Percentiles rank a stretch among this genome's conserved stretches.
Conservation (phyloP, 2,329 filamentous ascomycete genomes). For the Epichloe elymi region DNA sequence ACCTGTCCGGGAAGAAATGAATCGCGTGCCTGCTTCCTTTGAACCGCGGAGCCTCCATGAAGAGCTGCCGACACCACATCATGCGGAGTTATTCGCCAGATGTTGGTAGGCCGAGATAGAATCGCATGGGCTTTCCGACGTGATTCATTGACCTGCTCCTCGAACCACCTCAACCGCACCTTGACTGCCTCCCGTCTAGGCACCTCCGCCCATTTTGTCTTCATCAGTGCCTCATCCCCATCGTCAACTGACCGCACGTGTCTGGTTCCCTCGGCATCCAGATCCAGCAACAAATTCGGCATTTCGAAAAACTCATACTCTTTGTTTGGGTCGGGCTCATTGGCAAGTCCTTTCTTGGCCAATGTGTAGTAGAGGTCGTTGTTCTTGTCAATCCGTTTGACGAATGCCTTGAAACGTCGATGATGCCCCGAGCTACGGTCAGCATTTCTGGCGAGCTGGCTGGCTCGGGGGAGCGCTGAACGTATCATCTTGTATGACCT, state of each 20-base stretch:
- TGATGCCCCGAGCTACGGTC: background rate
- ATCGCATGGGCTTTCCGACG: conserved; percentile 15
- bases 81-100: conserved; percentile 27
- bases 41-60: background rate
- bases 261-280: conserved; percentile 33
- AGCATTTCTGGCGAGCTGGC: conserved; percentile 3
- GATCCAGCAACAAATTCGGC: conserved; percentile 33
- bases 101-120: conserved; percentile 11
- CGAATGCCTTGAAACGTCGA: conserved; percentile 13
- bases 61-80: conserved; percentile 29
- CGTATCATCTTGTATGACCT: conserved; percentile 8
- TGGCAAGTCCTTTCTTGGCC: conserved; percentile 8
- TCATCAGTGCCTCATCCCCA: conserved; percentile 21
- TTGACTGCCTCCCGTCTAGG: conserved; percentile 12
- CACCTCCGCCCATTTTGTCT: conserved; percentile 16
- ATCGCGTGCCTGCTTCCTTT: background rate
- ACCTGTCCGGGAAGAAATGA: background rate
- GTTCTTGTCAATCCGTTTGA: conserved; percentile 10
- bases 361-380: conserved; percentile 16
- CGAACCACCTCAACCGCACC: conserved; percentile 17
- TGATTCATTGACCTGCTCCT: conserved; percentile 14
- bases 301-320: conserved; percentile 25
- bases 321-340: conserved; percentile 5
- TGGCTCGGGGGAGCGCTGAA: conserved; percentile 5
- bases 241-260: conserved; percentile 29